A percentile compares a stretch with the other conserved stretches of the same genome.
Evolutionary conservation across 192 early-diverging fungal genomes (phyloP).

Genomic region (Kickxella alabastrina): DNA sequence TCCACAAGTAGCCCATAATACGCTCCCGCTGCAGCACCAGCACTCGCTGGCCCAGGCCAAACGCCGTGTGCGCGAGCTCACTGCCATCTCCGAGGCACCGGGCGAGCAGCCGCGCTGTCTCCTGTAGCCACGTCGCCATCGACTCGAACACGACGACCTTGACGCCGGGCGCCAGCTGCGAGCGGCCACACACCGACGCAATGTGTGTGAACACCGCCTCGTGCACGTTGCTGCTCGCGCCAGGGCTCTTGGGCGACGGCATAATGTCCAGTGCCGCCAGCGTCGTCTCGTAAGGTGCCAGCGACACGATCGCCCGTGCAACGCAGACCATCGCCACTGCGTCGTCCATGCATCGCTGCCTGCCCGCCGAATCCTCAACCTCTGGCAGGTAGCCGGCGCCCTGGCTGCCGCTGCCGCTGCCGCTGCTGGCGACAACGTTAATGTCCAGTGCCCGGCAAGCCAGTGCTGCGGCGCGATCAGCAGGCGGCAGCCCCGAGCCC

Average conservation of each 20-base stretch:
- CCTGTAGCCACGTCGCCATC: conserved; percentile 67
- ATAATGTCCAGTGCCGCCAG: conserved; percentile 26
- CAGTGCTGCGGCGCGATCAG: conserved; percentile 15
- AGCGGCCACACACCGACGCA: conserved; percentile 58
- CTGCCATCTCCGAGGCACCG: conserved; percentile 6
- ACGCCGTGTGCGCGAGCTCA: conserved; percentile 10
- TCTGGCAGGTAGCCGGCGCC: conserved; percentile 10
- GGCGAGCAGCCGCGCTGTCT: conserved; percentile 51
- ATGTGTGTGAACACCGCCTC: conserved; percentile 63
- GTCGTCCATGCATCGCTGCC: conserved; percentile 33
- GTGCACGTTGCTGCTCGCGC: conserved; percentile 46
- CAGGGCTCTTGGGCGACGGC: conserved; percentile 4
- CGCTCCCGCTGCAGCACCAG: conserved; percentile 51
- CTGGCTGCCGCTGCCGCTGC: background rate
- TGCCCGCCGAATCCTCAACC: conserved; percentile 3
- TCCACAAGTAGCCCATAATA: conserved; percentile 69
- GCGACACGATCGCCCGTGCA: conserved; percentile 38
- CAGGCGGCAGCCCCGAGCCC: conserved; percentile 18
- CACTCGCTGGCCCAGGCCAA: conserved; percentile 45
- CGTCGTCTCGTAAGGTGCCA: conserved; percentile 27
- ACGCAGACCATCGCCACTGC: conserved; percentile 51
- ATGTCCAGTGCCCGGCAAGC: conserved; percentile 27
- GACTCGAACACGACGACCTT: conserved; percentile 73
- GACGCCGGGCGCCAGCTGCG: conserved; percentile 59
- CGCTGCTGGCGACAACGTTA: background rate